Conservation (phyloP, 331 rosid genomes). For the Telfairia occidentalis region DNA sequence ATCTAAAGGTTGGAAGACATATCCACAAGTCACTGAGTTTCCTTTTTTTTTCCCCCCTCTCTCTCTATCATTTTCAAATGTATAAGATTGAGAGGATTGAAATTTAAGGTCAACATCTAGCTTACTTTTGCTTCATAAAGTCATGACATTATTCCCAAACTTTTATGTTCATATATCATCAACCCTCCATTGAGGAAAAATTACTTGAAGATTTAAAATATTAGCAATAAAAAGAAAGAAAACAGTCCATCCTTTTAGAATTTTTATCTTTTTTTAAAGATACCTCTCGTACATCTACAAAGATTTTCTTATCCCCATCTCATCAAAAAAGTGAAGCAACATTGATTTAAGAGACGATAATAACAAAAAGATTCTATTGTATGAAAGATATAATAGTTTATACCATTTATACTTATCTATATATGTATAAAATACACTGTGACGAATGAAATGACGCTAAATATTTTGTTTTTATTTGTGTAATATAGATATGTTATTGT, state of each 20-base stretch:
- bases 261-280: neutral
- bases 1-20: slow-evolving; percentile 11
- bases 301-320: neutral
- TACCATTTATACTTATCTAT: neutral
- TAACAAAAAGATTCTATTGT: neutral
- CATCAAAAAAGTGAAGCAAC: neutral
- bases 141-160: slow-evolving; percentile 36
- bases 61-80: neutral
- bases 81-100: slow-evolving; percentile 11
- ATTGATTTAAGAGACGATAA: neutral
- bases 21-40: slow-evolving; percentile 4
- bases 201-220: neutral
- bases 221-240: neutral
- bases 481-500: too few species aligned
- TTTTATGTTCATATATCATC: slow-evolving; percentile 23
- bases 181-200: neutral
- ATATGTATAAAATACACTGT: neutral
- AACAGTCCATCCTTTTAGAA: neutral
- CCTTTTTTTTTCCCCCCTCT: neutral
- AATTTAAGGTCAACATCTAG: slow-evolving; percentile 36
- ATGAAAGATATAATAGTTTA: neutral
- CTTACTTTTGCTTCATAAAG: slow-evolving; percentile 55
- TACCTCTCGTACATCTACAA: neutral
- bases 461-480: too few species aligned
- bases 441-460: neutral